Evolutionary conservation across 108 stramenopile genomes (phyloP).

Genomic region (Mayamaea pseudoterrestris): DNA sequence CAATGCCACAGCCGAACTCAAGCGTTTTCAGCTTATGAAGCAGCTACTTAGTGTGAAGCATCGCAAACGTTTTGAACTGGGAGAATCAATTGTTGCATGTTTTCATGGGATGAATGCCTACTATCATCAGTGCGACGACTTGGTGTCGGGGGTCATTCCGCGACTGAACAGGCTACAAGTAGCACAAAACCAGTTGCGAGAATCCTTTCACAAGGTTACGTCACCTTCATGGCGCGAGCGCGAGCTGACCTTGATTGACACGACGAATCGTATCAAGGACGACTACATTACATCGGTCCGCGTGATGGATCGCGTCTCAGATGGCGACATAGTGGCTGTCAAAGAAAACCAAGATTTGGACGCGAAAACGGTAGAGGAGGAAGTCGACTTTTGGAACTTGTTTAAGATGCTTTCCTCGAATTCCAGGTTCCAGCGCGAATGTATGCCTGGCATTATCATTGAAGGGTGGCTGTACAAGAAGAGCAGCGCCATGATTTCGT

Average conservation of each 20-base stretch:
- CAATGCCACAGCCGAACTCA: conserved; percentile 73
- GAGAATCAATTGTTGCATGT: conserved; percentile 62
- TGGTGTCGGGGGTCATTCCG: conserved; percentile 46
- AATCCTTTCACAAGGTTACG: conserved; percentile 38
- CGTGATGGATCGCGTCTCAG: conserved; percentile 42
- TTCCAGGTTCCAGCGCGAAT: conserved; percentile 62
- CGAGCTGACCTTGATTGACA: conserved; percentile 37
- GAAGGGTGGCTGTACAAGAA: conserved; percentile 89
- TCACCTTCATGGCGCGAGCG: conserved; percentile 51
- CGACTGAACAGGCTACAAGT: conserved; percentile 49
- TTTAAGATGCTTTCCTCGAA: conserved; percentile 46
- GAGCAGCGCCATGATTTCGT: conserved; percentile 38
- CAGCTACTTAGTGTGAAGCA: conserved; percentile 69
- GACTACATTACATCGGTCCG: conserved; percentile 32
- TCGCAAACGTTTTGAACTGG: conserved; percentile 78
- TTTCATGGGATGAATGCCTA: conserved; percentile 63
- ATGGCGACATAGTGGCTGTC: conserved; percentile 33
- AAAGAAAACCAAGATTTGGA: conserved; percentile 42
- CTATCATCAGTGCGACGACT: conserved; percentile 61
- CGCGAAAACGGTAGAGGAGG: conserved; percentile 63
- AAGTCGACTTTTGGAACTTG: conserved; percentile 61
- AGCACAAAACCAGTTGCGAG: conserved; percentile 36
- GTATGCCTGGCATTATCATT: conserved; percentile 56
- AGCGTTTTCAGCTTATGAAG: conserved; percentile 69
- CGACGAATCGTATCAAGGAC: conserved; percentile 39